Base-by-base conservation (phyloP, 1,284 basidiomycete genomes). In the Papiliotrema terrestris region DNA sequence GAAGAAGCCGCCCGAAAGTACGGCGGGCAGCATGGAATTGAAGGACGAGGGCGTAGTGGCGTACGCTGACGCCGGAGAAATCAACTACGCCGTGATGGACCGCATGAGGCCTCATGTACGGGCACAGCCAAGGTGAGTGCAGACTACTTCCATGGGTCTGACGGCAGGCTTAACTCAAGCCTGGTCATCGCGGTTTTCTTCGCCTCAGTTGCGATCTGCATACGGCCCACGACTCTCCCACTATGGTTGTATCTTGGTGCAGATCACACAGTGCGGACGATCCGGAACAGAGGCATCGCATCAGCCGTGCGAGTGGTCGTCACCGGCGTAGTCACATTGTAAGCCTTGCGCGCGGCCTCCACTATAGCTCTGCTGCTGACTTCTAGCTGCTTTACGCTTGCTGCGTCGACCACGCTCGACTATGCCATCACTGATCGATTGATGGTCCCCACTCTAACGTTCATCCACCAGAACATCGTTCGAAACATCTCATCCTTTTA, bases 401-500 rank as follows among this genome's bases (percentile, higher is more conserved):
- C 55, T 14, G 39, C 52, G 1, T 74, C 74, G 0, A 73, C 74
- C 0, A 25, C 39, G 0, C 6, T 78, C 29, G 76, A 78, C 62
- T 75, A 67, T 52, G 14, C 17, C 32, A 58, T 77, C 51, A 70
- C 71, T 2, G 69, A 71, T n/a, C 65, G 64, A 15, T 49, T 76
- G 9, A 61, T 62, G 44, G 47, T 77, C 29, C 71, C 73, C 1
- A 51, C 68, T 8, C 75, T 82, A 1, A 89, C 87, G 0, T 83
- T 94, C 61, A 89, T 93, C 0, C 83, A 91, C 1, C 75, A 88
- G 45, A 91, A 91, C 69, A 89, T 98, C 69, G 68, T 96, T 26
- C 77, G 80, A 41, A 86, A 87, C 45, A 95, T 98, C 19, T 94
- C 96, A 0, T 78, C 87, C n/a, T 98, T 97, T 72, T 99, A 98